Evolutionary conservation across 495 filamentous ascomycete genomes (phyloP), one percentile per base, ranked within the genome.

Genomic region (Penicillium cataractarum): DNA sequence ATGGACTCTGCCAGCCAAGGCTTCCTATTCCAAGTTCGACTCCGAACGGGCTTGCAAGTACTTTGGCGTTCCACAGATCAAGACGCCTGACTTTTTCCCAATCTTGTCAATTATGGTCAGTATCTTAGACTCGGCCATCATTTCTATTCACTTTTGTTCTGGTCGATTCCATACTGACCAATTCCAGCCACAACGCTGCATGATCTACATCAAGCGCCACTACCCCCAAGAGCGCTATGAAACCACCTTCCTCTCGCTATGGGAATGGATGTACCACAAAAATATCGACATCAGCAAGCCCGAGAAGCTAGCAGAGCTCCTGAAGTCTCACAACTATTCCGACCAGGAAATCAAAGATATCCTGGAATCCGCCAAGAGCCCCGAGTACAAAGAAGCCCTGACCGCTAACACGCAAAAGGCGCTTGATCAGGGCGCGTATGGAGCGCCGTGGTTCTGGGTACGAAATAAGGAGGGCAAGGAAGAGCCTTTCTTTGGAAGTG

Each of bases 401-500:
- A 81, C 78, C 53, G 77, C 71, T 3, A 83, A 83, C 32, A 92
- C 90, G 32, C 78, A 82, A 62, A 86, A 81, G 6, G 65, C 92
- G 12, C 71, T 74, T 21, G 81, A 87, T 42, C 73, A 68, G 19
- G 90, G 90, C 0, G 89, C 89, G 1, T 93, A 89, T 73, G 90
- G 90, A 0, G 85, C 86, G 55, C 90, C 90, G 1, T 93, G 90
- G 89, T 78, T 91, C 60, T 89, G 85, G 82, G 90, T 87, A n/a
- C 76, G 71, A n/a, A 85, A 91, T 66, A 66, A 56, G 15, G 73
- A 79, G 10, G 87, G 87, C 5, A 69, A 77, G 55, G 78, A 77
- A 55, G 87, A 90, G 76, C 87, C 88, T 3, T 92, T 92, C 71
- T 93, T 92, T 72, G 90, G 90, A 2, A 91, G 89, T 74, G 90